A percentile compares a stretch with the other conserved stretches of the same genome.
Evolutionary conservation across 345 rosid genomes (phyloP).

Genomic region (Luvunga scandens): DNA sequence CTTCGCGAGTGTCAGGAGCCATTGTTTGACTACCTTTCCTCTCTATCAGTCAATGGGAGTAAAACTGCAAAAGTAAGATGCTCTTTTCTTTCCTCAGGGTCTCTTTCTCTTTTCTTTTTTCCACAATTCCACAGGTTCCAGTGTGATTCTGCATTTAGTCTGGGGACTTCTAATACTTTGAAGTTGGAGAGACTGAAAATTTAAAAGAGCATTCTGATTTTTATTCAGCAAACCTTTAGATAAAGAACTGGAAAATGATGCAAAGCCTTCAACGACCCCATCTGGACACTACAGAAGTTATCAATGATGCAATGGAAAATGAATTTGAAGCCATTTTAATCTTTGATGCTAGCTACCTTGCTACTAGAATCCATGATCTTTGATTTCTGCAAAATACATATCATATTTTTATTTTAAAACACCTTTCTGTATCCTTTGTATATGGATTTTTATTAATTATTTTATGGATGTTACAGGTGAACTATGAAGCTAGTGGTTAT

Average conservation of each 20-base stretch:
- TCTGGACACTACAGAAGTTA: neutral
- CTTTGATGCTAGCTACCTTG: neutral
- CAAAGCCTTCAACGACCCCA: neutral
- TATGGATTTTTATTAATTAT: neutral
- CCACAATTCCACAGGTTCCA: neutral
- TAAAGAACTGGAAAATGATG: neutral
- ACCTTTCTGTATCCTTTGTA: neutral
- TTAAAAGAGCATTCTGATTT: neutral
- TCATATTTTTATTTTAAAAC: neutral
- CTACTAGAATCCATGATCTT: neutral
- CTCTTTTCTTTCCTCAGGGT: neutral
- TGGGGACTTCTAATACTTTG: neutral
- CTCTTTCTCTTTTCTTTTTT: neutral
- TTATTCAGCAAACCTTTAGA: neutral
- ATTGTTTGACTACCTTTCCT: conserved; percentile 68
- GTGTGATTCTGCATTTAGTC: neutral
- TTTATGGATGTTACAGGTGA: conserved; percentile 49
- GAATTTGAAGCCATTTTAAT: neutral
- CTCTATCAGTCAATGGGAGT: conserved; percentile 66
- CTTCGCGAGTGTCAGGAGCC: conserved; percentile 88
- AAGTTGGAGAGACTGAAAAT: neutral
- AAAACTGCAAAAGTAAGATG: conserved; percentile 80
- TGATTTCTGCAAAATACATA: neutral
- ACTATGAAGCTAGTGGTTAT: conserved; percentile 88
- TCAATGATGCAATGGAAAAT: neutral